These are phyloP conservation scores for Camillea tinctor DNA, from an alignment of 2,329 filamentous ascomycete species.

Conservation along the genomic window DNA sequence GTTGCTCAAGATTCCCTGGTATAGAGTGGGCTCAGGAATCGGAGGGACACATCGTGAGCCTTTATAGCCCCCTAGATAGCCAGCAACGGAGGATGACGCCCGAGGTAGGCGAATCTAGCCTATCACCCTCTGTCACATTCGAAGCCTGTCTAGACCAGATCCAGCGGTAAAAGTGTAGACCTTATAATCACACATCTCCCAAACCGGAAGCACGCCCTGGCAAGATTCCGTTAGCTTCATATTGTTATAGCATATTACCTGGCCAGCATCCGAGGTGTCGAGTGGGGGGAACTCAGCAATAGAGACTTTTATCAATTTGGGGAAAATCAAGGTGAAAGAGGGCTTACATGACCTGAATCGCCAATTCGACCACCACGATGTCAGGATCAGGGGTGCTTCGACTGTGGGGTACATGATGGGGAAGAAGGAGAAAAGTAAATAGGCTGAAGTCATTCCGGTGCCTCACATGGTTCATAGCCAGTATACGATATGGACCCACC, in stretches of 20 bases:
- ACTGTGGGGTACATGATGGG: slow-evolving; percentile 14
- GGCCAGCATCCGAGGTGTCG: too few relatives aligned
- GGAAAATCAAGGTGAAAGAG: neutral
- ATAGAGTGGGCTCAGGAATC: neutral
- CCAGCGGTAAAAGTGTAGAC: slow-evolving; percentile 22
- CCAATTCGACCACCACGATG: neutral
- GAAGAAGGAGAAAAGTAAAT: slow-evolving; percentile 6
- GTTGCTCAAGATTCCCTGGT: slow-evolving; percentile 5
- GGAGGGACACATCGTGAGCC: neutral
- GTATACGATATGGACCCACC: slow-evolving; percentile 14
- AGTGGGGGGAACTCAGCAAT: slow-evolving; percentile 17
- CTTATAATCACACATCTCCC: slow-evolving; percentile 2
- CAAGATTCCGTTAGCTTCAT: slow-evolving; percentile 4
- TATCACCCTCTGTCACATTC: slow-evolving; percentile 10
- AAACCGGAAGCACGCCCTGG: slow-evolving; percentile 14
- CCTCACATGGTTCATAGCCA: slow-evolving; percentile 9
- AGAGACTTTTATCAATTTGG: neutral
- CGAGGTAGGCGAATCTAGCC: slow-evolving; percentile 16
- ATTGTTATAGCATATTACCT: slow-evolving; percentile 2
- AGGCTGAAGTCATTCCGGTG: slow-evolving; percentile 22
- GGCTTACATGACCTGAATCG: neutral
- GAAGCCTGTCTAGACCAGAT: slow-evolving; percentile 7
- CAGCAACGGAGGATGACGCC: slow-evolving; percentile 15
- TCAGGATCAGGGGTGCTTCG: neutral
- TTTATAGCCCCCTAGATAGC: slow-evolving; percentile 17